phyloP scores from a whole-genome alignment of 108 stramenopile species.

The Nannochloropsis gaditana region DNA sequence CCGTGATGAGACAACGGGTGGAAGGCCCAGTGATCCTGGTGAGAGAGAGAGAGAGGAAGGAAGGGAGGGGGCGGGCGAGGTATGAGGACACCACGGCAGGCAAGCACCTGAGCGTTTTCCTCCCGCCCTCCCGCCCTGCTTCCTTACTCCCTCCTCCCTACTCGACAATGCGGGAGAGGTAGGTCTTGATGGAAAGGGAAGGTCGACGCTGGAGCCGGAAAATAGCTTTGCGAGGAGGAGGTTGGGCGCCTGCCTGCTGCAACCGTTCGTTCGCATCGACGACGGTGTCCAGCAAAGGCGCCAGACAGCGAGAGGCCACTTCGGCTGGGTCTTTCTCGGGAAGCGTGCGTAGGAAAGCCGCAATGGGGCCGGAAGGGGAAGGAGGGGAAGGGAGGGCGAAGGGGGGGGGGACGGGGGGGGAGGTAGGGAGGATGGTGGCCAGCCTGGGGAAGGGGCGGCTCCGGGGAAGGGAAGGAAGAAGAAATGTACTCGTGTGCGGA shows the following conservation, averaged over 20 bases:
- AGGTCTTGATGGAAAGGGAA: neutral
- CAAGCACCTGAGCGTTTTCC: neutral
- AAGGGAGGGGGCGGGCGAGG: neutral
- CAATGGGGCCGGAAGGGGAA: neutral
- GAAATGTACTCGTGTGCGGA: neutral
- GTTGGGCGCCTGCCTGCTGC: neutral
- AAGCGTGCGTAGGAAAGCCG: neutral
- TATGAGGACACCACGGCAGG: too few relatives aligned
- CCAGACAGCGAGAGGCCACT: neutral
- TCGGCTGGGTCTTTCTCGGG: neutral
- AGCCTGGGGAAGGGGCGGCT: neutral
- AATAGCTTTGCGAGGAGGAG: neutral
- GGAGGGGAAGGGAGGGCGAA: constrained; percentile 14
- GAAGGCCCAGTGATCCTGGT: neutral
- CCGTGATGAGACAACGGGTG: neutral
- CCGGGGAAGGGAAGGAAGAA: neutral
- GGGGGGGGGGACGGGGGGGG: neutral
- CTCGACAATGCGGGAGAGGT: neutral
- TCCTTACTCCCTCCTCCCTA: neutral
- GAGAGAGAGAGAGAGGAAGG: neutral
- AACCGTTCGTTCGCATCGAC: neutral
- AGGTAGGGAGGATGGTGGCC: neutral
- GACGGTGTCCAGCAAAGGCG: neutral
- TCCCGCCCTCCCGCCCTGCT: neutral
- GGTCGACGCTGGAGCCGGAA: neutral